A percentile compares a stretch with the other conserved stretches of the same genome.
Evolutionary conservation across 2,329 filamentous ascomycete genomes (phyloP).

Genomic region (Sporothrix sp.): DNA sequence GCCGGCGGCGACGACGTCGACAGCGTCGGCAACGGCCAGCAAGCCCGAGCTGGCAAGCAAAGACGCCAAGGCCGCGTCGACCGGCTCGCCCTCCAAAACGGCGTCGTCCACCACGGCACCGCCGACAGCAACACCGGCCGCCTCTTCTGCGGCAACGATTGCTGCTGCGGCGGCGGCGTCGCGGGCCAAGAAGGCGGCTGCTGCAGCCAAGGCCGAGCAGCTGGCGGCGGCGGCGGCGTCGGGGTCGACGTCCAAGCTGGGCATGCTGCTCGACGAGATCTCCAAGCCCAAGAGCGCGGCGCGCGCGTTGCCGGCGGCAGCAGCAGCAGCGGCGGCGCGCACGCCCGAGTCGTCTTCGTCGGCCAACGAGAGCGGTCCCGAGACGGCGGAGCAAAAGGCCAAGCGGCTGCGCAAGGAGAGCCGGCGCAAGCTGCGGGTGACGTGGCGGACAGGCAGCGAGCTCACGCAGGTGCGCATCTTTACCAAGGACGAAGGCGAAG

Average conservation of each 20-base stretch:
- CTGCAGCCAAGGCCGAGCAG: constrained; percentile 22
- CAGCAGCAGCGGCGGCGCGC: constrained; percentile 24
- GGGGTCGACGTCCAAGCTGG: constrained; percentile 36
- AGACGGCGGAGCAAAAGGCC: constrained; percentile 57
- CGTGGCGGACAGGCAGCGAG: constrained; percentile 57
- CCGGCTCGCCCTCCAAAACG: constrained; percentile 2
- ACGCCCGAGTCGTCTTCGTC: constrained; percentile 27
- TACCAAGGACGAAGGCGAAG: constrained; percentile 64
- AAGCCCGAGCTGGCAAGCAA: background rate
- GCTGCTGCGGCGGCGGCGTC: background rate
- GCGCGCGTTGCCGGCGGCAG: too few species aligned
- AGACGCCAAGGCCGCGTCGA: constrained; percentile 1
- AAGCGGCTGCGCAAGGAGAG: constrained; percentile 64
- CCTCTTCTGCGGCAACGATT: background rate
- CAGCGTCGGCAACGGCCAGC: constrained; percentile 13
- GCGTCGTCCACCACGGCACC: background rate
- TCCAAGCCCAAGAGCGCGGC: constrained; percentile 41
- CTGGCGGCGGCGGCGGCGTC: background rate
- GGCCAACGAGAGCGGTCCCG: constrained; percentile 38
- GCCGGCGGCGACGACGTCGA: background rate
- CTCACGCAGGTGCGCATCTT: constrained; percentile 60
- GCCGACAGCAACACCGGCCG: too few species aligned
- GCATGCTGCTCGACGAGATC: constrained; percentile 43
- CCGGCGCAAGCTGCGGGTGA: constrained; percentile 59
- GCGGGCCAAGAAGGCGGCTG: constrained; percentile 20